Conservation (phyloP, 1,284 basidiomycete genomes). For the Ceratobasidium theobromae region DNA sequence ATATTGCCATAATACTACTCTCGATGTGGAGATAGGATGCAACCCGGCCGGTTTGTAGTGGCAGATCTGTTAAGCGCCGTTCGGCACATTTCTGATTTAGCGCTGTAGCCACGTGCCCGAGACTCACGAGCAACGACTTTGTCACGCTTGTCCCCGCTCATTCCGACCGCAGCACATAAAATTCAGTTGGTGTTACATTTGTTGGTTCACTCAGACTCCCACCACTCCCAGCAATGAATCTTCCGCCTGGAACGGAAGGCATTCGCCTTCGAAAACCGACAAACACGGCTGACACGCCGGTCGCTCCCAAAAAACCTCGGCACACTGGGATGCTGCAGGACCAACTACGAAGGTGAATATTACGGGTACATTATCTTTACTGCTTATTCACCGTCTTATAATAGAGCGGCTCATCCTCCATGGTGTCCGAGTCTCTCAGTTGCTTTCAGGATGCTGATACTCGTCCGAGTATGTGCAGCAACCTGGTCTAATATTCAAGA, state of each 20-base stretch:
- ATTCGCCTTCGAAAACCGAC: constrained; percentile 31
- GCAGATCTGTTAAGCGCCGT: too few species aligned
- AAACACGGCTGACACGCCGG: constrained; percentile 6
- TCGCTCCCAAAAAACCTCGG: constrained; percentile 13
- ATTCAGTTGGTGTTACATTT: too few species aligned
- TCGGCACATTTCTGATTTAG: too few species aligned
- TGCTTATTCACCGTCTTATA: background rate
- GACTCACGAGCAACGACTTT: background rate
- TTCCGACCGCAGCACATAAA: too few species aligned
- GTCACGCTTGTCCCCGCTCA: constrained; percentile 7
- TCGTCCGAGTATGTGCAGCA: constrained; percentile 81
- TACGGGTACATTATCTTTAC: background rate
- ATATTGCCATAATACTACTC: too few species aligned
- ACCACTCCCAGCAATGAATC: too few species aligned
- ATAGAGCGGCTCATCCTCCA: constrained; percentile 67
- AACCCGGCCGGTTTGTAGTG: too few species aligned
- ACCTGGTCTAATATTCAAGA: constrained; percentile 97
- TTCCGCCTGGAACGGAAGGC: constrained; percentile 28
- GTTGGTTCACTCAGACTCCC: too few species aligned
- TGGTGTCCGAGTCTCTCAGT: constrained; percentile 82
- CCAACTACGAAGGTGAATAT: constrained; percentile 62
- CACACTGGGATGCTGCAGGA: constrained; percentile 59
- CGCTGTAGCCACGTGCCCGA: background rate
- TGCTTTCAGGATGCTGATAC: constrained; percentile 79
- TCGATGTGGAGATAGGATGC: too few species aligned